phyloP scores from a whole-genome alignment of 805 yeast species.

The Citeromyces nyonsensis region DNA sequence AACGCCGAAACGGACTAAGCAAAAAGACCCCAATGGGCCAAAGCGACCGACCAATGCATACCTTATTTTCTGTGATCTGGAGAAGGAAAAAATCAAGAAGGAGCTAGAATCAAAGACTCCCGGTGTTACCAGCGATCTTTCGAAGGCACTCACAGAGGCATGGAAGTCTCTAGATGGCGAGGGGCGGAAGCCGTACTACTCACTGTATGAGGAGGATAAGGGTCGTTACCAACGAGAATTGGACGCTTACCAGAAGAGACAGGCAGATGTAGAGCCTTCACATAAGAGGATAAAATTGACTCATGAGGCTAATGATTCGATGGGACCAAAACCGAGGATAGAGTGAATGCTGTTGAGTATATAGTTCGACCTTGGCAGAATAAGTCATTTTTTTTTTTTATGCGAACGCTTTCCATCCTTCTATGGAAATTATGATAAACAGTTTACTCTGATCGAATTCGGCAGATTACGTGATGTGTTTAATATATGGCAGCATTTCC shows the following conservation, averaged over 20 bases:
- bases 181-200: slow-evolving; percentile 57
- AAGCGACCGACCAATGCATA: slow-evolving; percentile 87
- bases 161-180: slow-evolving; percentile 69
- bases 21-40: slow-evolving; percentile 75
- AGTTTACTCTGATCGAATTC: no score
- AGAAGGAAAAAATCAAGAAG: slow-evolving; percentile 55
- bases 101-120: slow-evolving; percentile 36
- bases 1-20: slow-evolving; percentile 14
- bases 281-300: not conserved
- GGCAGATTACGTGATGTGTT: no score
- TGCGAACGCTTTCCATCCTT: no score
- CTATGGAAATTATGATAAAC: no score
- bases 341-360: not conserved
- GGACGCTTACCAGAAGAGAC: slow-evolving; percentile 20
- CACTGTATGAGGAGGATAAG: slow-evolving; percentile 65
- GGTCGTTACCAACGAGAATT: slow-evolving; percentile 62
- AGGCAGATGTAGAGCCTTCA: slow-evolving; percentile 4
- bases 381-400: no score
- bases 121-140: slow-evolving; percentile 44
- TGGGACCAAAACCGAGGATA: no score
- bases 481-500: no score
- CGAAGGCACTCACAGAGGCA: slow-evolving; percentile 67
- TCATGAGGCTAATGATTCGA: no score
- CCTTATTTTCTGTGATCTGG: slow-evolving; percentile 72
- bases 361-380: no score